Evolutionary conservation across 2,329 filamentous ascomycete species (phyloP).

Genomic region (Fusarium sp.): DNA sequence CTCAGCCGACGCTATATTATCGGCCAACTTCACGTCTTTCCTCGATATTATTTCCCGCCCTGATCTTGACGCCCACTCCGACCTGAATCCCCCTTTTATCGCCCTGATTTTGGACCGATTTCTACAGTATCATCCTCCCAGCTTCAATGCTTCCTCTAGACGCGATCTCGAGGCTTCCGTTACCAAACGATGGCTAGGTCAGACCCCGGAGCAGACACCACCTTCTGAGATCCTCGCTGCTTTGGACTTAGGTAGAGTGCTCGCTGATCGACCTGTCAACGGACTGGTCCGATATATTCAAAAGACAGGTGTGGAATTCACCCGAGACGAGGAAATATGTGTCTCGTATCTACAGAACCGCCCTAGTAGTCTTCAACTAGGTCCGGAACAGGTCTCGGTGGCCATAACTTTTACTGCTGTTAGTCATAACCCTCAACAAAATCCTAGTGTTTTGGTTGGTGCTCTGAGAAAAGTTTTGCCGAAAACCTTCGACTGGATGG

Average conservation of each 20-base stretch:
- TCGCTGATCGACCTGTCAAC: slow-evolving; percentile 70
- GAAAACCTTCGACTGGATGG: slow-evolving; percentile 75
- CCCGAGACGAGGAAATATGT: slow-evolving; percentile 78
- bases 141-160: slow-evolving; percentile 82
- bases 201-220: slow-evolving; percentile 67
- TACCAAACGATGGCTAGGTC: slow-evolving; percentile 74
- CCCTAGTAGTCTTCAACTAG: slow-evolving; percentile 71
- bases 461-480: slow-evolving; percentile 73
- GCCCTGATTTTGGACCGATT: slow-evolving; percentile 87
- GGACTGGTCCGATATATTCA: slow-evolving; percentile 77
- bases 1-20: slow-evolving; percentile 88
- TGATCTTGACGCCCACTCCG: slow-evolving; percentile 72
- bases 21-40: slow-evolving; percentile 82
- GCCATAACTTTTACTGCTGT: slow-evolving; percentile 77
- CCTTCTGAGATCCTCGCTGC: slow-evolving; percentile 78
- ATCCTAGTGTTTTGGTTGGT: slow-evolving; percentile 69
- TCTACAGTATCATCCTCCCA: slow-evolving; percentile 86
- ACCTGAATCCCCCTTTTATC: slow-evolving; percentile 77
- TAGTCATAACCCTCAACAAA: slow-evolving; percentile 67
- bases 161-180: slow-evolving; percentile 77
- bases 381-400: slow-evolving; percentile 84
- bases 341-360: slow-evolving; percentile 66
- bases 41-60: slow-evolving; percentile 79
- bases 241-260: slow-evolving; percentile 75
- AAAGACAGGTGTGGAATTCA: slow-evolving; percentile 79